A percentile compares a stretch with the other conserved stretches of the same genome.
These are phyloP conservation scores for Xylaria grammica DNA, from an alignment of 495 filamentous ascomycete species.

Conservation along the genomic window DNA sequence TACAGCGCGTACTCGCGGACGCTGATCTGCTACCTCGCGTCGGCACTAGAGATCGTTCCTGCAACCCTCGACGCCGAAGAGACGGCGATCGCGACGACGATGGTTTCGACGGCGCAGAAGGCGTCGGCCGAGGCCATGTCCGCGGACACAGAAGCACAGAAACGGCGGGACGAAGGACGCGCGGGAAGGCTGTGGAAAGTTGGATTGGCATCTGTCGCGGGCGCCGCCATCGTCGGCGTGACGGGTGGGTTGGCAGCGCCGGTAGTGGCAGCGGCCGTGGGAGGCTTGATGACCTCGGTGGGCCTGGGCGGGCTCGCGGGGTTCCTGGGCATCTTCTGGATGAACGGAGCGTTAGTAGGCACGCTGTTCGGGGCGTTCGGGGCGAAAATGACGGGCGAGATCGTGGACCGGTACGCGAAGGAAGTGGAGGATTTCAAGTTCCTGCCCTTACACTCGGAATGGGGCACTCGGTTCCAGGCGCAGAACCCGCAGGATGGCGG, in stretches of 20 bases:
- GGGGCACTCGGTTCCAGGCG: conserved; percentile 36
- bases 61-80: conserved; percentile 68
- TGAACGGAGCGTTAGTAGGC: conserved; percentile 81
- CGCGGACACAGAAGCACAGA: conserved; percentile 69
- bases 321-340: conserved; percentile 80
- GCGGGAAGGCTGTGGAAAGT: conserved; percentile 79
- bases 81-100: conserved; percentile 69
- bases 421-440: conserved; percentile 91
- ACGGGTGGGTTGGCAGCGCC: conserved; percentile 89
- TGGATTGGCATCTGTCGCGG: conserved; percentile 83
- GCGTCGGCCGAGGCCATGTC: conserved; percentile 54
- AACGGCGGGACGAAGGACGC: conserved; percentile 67
- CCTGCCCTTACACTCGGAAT: conserved; percentile 65
- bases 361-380: conserved; percentile 89
- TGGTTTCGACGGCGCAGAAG: conserved; percentile 59
- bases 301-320: conserved; percentile 84
- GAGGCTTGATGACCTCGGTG: conserved; percentile 83
- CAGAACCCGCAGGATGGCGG: conserved; percentile 29
- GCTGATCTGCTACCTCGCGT: conserved; percentile 66
- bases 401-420: conserved; percentile 82
- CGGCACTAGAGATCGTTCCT: conserved; percentile 66
- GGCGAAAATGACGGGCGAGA: conserved; percentile 80
- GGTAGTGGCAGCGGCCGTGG: conserved; percentile 84
- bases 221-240: conserved; percentile 83
- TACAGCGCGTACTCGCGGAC: conserved; percentile 75